Conservation (phyloP, 2,329 filamentous ascomycete genomes). For the Dactylellina parvicollis region DNA sequence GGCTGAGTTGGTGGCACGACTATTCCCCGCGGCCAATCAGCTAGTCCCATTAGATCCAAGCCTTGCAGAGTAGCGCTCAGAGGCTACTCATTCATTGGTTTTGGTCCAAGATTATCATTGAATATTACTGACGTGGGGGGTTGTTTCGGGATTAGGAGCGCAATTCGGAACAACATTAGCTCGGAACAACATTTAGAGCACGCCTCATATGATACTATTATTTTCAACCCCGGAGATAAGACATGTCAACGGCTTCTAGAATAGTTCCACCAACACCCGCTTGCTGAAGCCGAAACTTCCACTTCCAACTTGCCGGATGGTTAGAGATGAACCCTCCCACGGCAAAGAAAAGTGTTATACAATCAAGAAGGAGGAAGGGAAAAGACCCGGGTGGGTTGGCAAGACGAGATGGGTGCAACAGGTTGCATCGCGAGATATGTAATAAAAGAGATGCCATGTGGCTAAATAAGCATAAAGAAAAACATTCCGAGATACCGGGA, state of each 20-base stretch:
- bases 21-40: background rate
- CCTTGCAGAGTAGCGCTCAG: too few relatives aligned
- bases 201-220: background rate
- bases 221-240: background rate
- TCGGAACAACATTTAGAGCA: background rate
- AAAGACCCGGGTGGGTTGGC: background rate
- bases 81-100: too few relatives aligned
- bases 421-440: background rate
- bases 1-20: slow-evolving; percentile 28
- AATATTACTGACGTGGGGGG: background rate
- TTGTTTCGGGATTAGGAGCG: background rate
- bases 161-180: background rate
- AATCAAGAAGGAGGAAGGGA: slow-evolving; percentile 14
- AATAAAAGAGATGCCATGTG: slow-evolving; percentile 2
- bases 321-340: background rate
- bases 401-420: background rate
- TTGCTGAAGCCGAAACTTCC: background rate
- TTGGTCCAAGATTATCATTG: too few relatives aligned
- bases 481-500: background rate
- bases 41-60: too few relatives aligned
- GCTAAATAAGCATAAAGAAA: background rate
- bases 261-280: background rate
- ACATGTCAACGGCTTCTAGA: background rate
- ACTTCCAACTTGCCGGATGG: background rate
- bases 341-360: background rate